phyloP scores from a whole-genome alignment of 1,284 basidiomycete species.

The Baeospora myosura region DNA sequence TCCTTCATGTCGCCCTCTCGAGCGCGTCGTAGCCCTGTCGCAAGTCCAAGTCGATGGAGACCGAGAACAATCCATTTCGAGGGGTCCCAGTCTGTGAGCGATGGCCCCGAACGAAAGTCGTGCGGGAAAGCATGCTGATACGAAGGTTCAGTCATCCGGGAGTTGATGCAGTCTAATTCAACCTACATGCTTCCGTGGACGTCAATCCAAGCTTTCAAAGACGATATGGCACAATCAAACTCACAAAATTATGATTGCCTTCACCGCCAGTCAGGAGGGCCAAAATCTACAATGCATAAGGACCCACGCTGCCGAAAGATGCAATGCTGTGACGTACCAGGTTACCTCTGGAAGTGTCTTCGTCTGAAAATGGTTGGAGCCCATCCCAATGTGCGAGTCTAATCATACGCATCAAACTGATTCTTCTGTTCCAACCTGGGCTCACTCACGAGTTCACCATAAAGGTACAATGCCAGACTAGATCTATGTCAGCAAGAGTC shows the following conservation, averaged over 20 bases:
- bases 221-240: slow-evolving; percentile 16
- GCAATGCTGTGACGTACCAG: slow-evolving; percentile 34
- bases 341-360: slow-evolving; percentile 71
- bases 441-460: slow-evolving; percentile 66
- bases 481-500: slow-evolving; percentile 1
- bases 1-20: slow-evolving; percentile 52
- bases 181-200: slow-evolving; percentile 24
- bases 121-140: slow-evolving; percentile 73
- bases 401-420: slow-evolving; percentile 24
- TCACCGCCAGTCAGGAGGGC: slow-evolving; percentile 67
- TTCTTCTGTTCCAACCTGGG: neutral
- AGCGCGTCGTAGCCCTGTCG: slow-evolving; percentile 44
- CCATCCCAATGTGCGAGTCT: slow-evolving; percentile 76
- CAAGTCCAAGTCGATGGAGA: slow-evolving; percentile 50
- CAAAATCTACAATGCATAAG: neutral
- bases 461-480: slow-evolving; percentile 77
- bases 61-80: slow-evolving; percentile 71
- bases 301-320: neutral
- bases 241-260: slow-evolving; percentile 73
- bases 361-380: slow-evolving; percentile 70
- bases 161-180: neutral
- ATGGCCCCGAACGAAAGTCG: slow-evolving; percentile 64
- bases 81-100: slow-evolving; percentile 65
- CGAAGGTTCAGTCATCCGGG: neutral
- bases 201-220: neutral